Evolutionary conservation across 1,284 basidiomycete genomes (phyloP).

Genomic region (Naganishia liquefaciens): DNA sequence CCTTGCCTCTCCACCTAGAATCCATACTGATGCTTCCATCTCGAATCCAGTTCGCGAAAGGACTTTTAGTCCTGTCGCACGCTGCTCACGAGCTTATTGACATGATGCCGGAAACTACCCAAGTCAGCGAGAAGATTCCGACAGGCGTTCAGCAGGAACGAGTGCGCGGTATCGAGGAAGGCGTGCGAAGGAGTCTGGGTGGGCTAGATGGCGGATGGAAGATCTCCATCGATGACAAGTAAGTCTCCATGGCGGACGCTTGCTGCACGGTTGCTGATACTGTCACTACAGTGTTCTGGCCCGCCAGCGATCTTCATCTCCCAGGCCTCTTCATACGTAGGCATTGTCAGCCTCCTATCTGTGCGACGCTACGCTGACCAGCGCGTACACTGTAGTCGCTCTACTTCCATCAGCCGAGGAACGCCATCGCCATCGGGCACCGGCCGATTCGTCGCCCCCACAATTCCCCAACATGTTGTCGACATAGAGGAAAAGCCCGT

Average conservation of each 20-base stretch:
- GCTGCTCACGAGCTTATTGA: slow-evolving; percentile 27
- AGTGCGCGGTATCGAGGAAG: slow-evolving; percentile 30
- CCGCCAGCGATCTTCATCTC: slow-evolving; percentile 9
- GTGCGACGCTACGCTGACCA: neutral
- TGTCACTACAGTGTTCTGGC: neutral
- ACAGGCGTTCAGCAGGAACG: slow-evolving; percentile 27
- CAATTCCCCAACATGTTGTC: slow-evolving; percentile 27
- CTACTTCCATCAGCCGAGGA: slow-evolving; percentile 17
- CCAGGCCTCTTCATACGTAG: slow-evolving; percentile 10
- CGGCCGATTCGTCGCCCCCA: slow-evolving; percentile 11
- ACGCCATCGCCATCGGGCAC: slow-evolving; percentile 10
- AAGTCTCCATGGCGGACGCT: neutral
- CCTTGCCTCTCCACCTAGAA: neutral
- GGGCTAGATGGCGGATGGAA: slow-evolving; percentile 33
- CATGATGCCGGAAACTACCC: slow-evolving; percentile 24
- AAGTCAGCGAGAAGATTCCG: slow-evolving; percentile 15
- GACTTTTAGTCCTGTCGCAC: slow-evolving; percentile 29
- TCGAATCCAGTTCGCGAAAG: slow-evolving; percentile 28
- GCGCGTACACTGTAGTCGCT: neutral
- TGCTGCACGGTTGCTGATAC: neutral
- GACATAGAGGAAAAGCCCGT: slow-evolving; percentile 24
- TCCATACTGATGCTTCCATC: neutral
- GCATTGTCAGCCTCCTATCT: neutral
- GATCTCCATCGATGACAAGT: slow-evolving; percentile 29
- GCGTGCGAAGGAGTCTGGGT: slow-evolving; percentile 32